Evolutionary conservation across 768 basidiomycete species (phyloP), one percentile per base, ranked within the genome.

Genomic region (Hydnomerulius pinastri): DNA sequence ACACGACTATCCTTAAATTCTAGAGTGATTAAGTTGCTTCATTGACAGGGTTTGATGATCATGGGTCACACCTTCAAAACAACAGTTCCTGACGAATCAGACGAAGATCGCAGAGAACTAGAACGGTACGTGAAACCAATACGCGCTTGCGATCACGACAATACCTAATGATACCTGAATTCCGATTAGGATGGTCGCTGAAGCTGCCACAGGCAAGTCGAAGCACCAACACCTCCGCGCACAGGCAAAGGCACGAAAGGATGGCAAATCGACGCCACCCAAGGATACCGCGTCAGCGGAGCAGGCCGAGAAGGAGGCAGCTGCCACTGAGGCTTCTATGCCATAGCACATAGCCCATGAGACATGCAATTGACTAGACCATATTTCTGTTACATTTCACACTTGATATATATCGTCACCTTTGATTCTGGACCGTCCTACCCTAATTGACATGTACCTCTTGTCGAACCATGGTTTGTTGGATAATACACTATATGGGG

Each of bases 71-170:
- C 96, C 58, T 96, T 98, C 78, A 96, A 95, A 68, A 72, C 78
- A 4, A 81, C 90, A 0, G 65, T 78, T 25, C 89, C 97, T 2
- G 96, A 98, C 63, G 93, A 91, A 64, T 86, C 90, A 7, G 95
- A 97, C 63, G 88, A 89, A 64, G 97, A 97, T 63, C 83, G 97
- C 21, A 80, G 97, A 41, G 93, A 98, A 69, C 81, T 99, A 17
- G 97, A 99, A 71, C 76, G 93, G 89, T 92, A 59, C 23, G 84
- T 65, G 6, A 12, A 46, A 8, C n/a, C 25, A 17, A 24, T 20
- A 24, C 15, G 7, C 21, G 8, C 9, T 23, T 4, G 8, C 4
- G 10, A 11, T n/a, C 23, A 28, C 4, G 18, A 5, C 45, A 30
- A 36, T 27, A 28, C 32, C 4, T 32, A 13, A 30, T 46, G 23